Percentiles rank a stretch among this genome's conserved stretches.
Conservation (phyloP, 176 grass and related monocot genomes). For the Elymus sibiricus region DNA sequence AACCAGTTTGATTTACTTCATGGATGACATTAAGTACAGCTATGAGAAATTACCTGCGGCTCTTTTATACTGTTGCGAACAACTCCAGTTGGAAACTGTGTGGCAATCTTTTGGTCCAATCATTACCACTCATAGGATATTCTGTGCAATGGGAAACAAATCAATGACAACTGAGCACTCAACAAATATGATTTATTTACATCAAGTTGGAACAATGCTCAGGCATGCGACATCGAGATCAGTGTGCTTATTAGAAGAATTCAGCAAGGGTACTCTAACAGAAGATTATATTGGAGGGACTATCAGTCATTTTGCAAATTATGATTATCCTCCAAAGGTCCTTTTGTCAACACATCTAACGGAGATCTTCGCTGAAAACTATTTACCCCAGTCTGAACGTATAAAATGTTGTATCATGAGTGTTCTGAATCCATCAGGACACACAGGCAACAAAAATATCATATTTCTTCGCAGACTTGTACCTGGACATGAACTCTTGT, state of each 20-base stretch:
- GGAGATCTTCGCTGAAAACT: conserved; percentile 70
- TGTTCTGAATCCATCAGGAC: conserved; percentile 66
- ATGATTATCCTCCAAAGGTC: conserved; percentile 79
- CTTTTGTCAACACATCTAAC: conserved; percentile 91
- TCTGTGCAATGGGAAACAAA: too few relatives aligned
- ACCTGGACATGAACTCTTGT: conserved; percentile 79
- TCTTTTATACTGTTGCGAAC: too few relatives aligned
- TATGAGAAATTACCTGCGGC: too few relatives aligned
- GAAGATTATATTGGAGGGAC: conserved; percentile 96
- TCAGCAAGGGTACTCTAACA: conserved; percentile 88
- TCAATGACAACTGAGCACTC: too few relatives aligned
- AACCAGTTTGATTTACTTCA: too few relatives aligned
- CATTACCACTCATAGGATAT: too few relatives aligned
- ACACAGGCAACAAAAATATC: conserved; percentile 54
- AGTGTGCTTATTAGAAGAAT: conserved; percentile 32
- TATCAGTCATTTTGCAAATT: conserved; percentile 72
- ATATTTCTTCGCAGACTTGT: conserved; percentile 85
- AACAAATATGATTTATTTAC: too few relatives aligned
- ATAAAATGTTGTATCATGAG: conserved; percentile 90
- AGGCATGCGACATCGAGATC: too few relatives aligned
- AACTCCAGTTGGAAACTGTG: too few relatives aligned
- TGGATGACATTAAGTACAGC: too few relatives aligned
- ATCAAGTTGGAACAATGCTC: too few relatives aligned
- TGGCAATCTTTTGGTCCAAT: too few relatives aligned
- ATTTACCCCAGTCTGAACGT: conserved; percentile 79